Evolutionary conservation across 1,139 yeast genomes (phyloP).

Genomic region (Yamadazyma triangularis): DNA sequence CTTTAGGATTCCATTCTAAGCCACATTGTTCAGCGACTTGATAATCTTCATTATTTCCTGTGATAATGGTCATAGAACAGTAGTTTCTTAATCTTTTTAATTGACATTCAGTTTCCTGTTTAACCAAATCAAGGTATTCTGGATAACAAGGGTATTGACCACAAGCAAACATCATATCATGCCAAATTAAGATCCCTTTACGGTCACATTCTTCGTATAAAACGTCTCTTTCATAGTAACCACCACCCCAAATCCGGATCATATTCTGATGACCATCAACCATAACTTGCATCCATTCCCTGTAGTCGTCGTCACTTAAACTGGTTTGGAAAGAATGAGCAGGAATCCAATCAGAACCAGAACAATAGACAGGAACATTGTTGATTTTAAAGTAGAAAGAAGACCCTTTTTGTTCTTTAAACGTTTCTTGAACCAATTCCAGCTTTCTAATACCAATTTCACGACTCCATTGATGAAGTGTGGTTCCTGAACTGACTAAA

Average conservation of each 20-base stretch:
- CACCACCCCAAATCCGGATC: constrained; percentile 49
- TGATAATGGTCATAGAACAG: constrained; percentile 24
- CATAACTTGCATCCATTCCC: constrained; percentile 23
- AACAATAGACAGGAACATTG: constrained; percentile 25
- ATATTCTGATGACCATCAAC: constrained; percentile 35
- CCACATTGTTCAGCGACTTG: constrained; percentile 30
- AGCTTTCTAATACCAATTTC: constrained; percentile 31
- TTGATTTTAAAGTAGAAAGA: constrained; percentile 38
- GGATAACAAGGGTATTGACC: constrained; percentile 38
- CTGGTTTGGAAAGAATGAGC: constrained; percentile 31
- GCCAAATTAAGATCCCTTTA: constrained; percentile 43
- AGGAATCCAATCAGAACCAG: constrained; percentile 47
- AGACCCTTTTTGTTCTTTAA: constrained; percentile 23
- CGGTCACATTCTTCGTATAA: constrained; percentile 40
- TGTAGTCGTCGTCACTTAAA: constrained; percentile 25
- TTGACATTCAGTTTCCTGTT: constrained; percentile 27
- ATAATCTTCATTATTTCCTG: constrained; percentile 46
- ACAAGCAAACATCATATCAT: constrained; percentile 49
- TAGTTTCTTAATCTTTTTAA: constrained; percentile 30
- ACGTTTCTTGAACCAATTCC: constrained; percentile 29
- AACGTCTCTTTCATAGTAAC: constrained; percentile 34
- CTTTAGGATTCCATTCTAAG: constrained; percentile 24
- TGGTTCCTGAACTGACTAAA: constrained; percentile 4
- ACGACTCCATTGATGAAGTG: constrained; percentile 5
- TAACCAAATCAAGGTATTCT: constrained; percentile 23